A percentile compares a stretch with the other conserved stretches of the same genome.
phyloP scores from a whole-genome alignment of 2,329 filamentous ascomycete species.

The Furcasterigmium furcatum region DNA sequence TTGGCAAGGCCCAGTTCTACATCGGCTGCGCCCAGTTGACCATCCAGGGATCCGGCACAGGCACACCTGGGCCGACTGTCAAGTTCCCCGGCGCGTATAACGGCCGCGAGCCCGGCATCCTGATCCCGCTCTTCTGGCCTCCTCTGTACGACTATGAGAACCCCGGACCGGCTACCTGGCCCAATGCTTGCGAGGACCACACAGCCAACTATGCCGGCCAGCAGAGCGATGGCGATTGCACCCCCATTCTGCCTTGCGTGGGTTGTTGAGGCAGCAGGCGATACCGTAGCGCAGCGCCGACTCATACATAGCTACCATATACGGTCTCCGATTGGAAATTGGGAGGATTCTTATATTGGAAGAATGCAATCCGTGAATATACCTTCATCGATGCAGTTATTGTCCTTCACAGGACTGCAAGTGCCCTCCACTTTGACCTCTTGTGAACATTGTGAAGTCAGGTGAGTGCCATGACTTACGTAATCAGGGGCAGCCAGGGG shows the following conservation, averaged over 20 bases:
- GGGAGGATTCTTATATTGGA: too few relatives aligned
- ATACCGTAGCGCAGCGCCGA: too few relatives aligned
- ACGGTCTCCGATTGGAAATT: too few relatives aligned
- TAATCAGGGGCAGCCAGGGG: neutral
- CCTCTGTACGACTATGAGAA: neutral
- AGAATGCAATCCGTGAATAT: too few relatives aligned
- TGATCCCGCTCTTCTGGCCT: neutral
- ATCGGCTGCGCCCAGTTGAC: conserved; percentile 38
- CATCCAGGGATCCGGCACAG: conserved; percentile 32
- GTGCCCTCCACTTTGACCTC: too few relatives aligned
- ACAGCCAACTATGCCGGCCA: neutral
- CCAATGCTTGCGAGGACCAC: neutral
- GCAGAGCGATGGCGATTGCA: neutral
- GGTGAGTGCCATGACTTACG: neutral
- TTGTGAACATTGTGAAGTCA: too few relatives aligned
- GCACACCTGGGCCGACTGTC: conserved; percentile 30
- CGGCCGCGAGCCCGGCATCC: conserved; percentile 7
- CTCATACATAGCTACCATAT: too few relatives aligned
- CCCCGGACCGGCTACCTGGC: neutral
- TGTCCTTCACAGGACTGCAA: too few relatives aligned
- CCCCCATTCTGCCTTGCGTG: neutral
- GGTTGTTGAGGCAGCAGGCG: too few relatives aligned
- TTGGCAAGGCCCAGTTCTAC: conserved; percentile 30
- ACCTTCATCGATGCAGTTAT: too few relatives aligned
- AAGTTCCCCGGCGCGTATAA: conserved; percentile 33